Evolutionary conservation across 148 eudicot genomes (phyloP).

Genomic region (Camellia granthamiana): DNA sequence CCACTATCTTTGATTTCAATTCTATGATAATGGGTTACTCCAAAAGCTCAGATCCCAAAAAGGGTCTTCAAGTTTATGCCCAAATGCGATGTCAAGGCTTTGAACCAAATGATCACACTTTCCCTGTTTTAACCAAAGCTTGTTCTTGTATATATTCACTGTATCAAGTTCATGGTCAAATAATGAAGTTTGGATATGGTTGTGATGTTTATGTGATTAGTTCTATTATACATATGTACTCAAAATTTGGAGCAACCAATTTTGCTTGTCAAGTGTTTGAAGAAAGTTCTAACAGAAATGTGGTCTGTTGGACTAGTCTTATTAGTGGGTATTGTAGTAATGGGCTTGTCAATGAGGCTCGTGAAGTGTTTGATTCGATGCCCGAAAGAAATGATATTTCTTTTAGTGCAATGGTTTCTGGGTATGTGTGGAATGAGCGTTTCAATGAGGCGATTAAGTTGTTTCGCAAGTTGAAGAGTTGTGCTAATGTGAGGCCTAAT

Average conservation of each 20-base stretch:
- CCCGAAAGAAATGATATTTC: conserved; percentile 20
- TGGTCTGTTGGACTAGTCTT: conserved; percentile 29
- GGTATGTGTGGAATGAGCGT: conserved; percentile 21
- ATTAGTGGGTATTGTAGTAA: conserved; percentile 23
- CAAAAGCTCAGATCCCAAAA: conserved; percentile 18
- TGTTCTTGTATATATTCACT: too few species aligned
- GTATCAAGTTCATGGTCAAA: too few species aligned
- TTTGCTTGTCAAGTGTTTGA: conserved; percentile 23
- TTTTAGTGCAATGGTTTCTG: conserved; percentile 34
- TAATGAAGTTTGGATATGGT: conserved; percentile 4
- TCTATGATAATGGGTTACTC: conserved; percentile 16
- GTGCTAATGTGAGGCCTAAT: conserved; percentile 17
- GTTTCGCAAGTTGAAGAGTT: conserved; percentile 17
- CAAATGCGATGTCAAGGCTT: not conserved
- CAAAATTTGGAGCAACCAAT: not conserved
- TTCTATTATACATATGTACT: conserved; percentile 20
- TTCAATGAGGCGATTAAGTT: conserved; percentile 28
- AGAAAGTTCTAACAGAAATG: conserved; percentile 5
- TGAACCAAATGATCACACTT: too few species aligned
- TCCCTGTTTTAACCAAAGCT: too few species aligned
- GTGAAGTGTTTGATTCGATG: not conserved
- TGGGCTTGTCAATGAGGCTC: conserved; percentile 22
- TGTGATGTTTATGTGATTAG: conserved; percentile 26
- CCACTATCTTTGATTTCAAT: too few species aligned
- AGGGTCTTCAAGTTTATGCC: conserved; percentile 28